Base-by-base conservation (phyloP, 345 rosid species). In the Salix suchowensis region DNA sequence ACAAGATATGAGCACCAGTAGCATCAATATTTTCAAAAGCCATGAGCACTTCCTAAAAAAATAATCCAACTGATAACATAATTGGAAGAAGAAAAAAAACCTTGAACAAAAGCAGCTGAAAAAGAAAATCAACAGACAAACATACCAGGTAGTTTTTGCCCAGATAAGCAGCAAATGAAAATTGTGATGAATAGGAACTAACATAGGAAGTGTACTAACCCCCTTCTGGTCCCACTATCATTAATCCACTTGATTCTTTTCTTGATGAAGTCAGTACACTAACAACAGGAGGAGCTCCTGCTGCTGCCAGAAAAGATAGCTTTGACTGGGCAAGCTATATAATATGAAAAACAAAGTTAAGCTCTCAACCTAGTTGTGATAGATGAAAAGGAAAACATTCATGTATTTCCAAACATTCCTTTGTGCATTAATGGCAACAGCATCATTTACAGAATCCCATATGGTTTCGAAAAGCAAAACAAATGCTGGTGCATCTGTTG, bases 211-310 rank as follows among this genome's bases (percentile, higher is more conserved):
- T 14, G 24, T 64, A 81, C 85, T 81, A 79, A 93, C 98, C 98
- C 32, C 98, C 98, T 84, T 93, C 98, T 68, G 98, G 97, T 81
- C 97, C 92, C 74, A 93, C 84, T 39, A 90, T 85, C 71, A 90
- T 84, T 50, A 92, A 60, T 77, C 97, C 94, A 71, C 87, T 84
- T 19, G 89, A 44, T 80, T 88, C 92, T 44, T 77, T 84, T 70
- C 79, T 77, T 15, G 81, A 55, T 42, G 91, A 86, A 71, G 84
- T 74, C 82, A 89, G 78, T 74, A 83, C 86, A 76, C 67, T 82
- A 75, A 91, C 79, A 74, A 95, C 88, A 73, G 96, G 93, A 64
- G 91, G 83, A 84, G 93, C 96, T 87, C 87, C 91, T 34, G 97
- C 97, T 61, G 85, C 84, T 72, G 97, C 97, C 70, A 88, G 79